Evolutionary conservation across 257 asterid genomes (phyloP), one percentile per base, ranked within the genome.

Genomic region (Petunia secreta): DNA sequence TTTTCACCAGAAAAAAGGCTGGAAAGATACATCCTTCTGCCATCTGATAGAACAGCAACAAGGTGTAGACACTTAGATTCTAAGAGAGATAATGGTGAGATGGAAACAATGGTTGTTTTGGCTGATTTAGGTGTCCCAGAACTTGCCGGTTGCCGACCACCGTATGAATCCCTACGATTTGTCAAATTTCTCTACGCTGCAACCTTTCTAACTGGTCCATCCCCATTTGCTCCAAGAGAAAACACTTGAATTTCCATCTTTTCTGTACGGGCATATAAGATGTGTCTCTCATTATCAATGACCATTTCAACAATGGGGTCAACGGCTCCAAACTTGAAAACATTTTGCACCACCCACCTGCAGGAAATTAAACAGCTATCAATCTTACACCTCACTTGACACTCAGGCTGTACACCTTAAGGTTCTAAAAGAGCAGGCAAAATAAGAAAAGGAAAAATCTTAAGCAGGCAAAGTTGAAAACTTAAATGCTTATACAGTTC

Each of bases 281-380:
- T 90, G 85, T 94, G 88, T 82, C 98, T 91, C 92, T 96, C 98
- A 62, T 91, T 90, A 87, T 96, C 99, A 82, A 90, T 88, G 75
- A 92, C 99, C 98, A 96, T 91, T 87, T 96, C 98, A 46, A 94
- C 93, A 79, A 92, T 90, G 55, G 98, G 95, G 85, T 96, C 99
- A 80, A 87, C 91, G 58, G 98, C 96, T 83, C 98, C 94, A 90
- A 96, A 96, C 84, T 96, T 96, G 78, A 96, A 94, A 58, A 94
- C 90, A 84, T 91, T 96, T 77, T 98, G 99, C 80, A 96, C 92
- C 86, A 94, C 97, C 99, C 99, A 96, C 88, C 99, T 96, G 86
- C 77, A 57, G 82, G 78, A 55, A 71, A 75, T 14, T 75, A 80
- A 79, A 81, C 37, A 80, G 41, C 71, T 74, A 41, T 75, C 53